Percentiles rank a stretch among this genome's conserved stretches.
Evolutionary conservation across 75 land plant species (phyloP).

Genomic region (Azolla pinnata): DNA sequence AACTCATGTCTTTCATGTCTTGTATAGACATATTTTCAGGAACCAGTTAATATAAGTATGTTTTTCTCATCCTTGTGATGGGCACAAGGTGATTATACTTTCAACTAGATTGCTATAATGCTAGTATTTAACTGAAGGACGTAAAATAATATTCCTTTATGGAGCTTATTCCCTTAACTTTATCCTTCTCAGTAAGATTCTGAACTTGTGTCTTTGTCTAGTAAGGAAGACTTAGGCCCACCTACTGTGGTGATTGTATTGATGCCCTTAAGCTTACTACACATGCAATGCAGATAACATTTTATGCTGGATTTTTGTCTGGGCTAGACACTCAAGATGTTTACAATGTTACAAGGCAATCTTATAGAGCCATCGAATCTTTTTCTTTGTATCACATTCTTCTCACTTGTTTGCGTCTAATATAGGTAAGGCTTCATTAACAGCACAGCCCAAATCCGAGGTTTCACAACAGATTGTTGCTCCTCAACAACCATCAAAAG

Average conservation of each 20-base stretch:
- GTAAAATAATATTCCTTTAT: too few species aligned
- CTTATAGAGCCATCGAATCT: background rate
- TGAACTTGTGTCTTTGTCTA: too few species aligned
- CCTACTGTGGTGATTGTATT: too few species aligned
- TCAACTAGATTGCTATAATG: too few species aligned
- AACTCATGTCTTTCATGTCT: background rate
- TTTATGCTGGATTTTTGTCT: too few species aligned
- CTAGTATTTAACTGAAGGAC: too few species aligned
- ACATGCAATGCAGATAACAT: background rate
- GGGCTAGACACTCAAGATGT: too few species aligned
- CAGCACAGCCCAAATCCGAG: background rate
- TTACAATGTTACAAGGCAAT: background rate
- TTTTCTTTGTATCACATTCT: background rate
- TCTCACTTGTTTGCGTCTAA: background rate
- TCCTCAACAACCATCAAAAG: conserved; percentile 14
- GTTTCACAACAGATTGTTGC: background rate
- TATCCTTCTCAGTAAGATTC: too few species aligned
- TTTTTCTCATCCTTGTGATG: too few species aligned
- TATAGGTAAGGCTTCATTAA: background rate
- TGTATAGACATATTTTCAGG: background rate
- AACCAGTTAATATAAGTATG: background rate
- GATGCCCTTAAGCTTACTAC: background rate
- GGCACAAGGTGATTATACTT: too few species aligned
- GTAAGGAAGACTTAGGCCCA: too few species aligned
- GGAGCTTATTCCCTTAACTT: too few species aligned